Percentiles rank a stretch among this genome's conserved stretches.
These are phyloP conservation scores for Aspergillus conjunctus DNA, from an alignment of 495 filamentous ascomycete genomes.

Conservation along the genomic window DNA sequence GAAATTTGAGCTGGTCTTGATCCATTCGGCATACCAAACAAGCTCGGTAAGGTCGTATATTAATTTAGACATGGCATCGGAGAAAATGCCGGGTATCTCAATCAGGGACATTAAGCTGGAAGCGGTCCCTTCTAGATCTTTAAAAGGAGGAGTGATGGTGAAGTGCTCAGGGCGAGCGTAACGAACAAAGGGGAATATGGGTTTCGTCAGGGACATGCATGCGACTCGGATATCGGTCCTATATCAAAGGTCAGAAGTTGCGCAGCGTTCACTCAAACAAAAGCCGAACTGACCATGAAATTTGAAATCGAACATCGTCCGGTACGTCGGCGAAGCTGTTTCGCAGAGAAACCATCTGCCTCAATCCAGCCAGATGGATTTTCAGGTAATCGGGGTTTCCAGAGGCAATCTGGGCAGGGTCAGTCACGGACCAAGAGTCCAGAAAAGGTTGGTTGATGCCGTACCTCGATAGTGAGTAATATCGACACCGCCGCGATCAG, in stretches of 20 bases:
- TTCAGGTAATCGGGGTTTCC: slow-evolving; percentile 50
- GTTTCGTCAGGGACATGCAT: slow-evolving; percentile 47
- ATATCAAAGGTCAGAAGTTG: slow-evolving; percentile 14
- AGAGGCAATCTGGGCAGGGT: slow-evolving; percentile 42
- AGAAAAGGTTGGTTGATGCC: slow-evolving; percentile 7
- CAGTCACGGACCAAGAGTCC: slow-evolving; percentile 8
- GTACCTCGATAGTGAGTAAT: slow-evolving; percentile 50
- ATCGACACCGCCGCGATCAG: slow-evolving; percentile 50
- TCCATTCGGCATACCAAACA: slow-evolving; percentile 47
- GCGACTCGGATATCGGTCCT: slow-evolving; percentile 54
- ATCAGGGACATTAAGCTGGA: slow-evolving; percentile 41
- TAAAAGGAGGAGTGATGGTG: slow-evolving; percentile 36
- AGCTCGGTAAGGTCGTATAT: slow-evolving; percentile 47
- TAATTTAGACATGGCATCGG: slow-evolving; percentile 33
- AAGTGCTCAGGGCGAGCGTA: slow-evolving; percentile 40
- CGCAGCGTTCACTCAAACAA: not conserved
- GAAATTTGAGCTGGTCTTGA: slow-evolving; percentile 36
- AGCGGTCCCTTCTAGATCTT: slow-evolving; percentile 40
- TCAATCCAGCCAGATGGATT: slow-evolving; percentile 49
- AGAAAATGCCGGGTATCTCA: slow-evolving; percentile 46
- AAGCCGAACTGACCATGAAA: slow-evolving; percentile 42
- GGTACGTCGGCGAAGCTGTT: slow-evolving; percentile 47
- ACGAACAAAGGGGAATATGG: slow-evolving; percentile 50
- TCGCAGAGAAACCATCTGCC: slow-evolving; percentile 50
- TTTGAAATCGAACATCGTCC: slow-evolving; percentile 46